Evolutionary conservation across 805 yeast genomes (phyloP), one percentile per base, ranked within the genome.

Genomic region (Clavispora carvajalis): DNA sequence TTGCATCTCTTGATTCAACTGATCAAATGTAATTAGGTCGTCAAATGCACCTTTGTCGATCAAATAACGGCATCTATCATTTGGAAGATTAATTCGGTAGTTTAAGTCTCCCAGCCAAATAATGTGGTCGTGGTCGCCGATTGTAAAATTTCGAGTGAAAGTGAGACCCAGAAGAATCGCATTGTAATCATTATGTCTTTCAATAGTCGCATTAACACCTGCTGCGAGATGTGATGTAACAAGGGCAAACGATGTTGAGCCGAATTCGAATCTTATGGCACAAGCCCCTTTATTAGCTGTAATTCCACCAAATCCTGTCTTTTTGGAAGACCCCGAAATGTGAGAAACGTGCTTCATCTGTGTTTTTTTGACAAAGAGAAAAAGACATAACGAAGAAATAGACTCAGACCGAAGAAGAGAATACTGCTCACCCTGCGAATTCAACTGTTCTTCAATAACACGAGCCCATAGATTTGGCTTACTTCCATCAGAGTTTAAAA

Each of bases 231-330:
- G 99, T 0, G 95, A 85, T 38, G 93, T 91, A 21, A 93, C 75
- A 55, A 89, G 78, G 47, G 95, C 89, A 54, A 89, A 82, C 2
- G 60, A 45, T 0, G 96, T 83, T 23, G 80, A 75, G 1, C 93
- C 93, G 60, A 76, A 87, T 37, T 83, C 78, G 62, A 91, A 85
- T 45, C 96, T 74, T 12, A 93, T 87, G 0, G 95, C 96, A 45
- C 90, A 95, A 4, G 95, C 96, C 34, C 99, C 99, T 60, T 91
- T 91, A 59, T 93, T 91, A 13, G 97, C 99, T 0, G 98, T 79
- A 67, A 93, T 91, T 34, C 99, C 99, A 28, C 97, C 96, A 40
- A 93, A 68, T 0, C 98, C 99, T 0, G 98, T 91, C 62, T 91
- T 91, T 54, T 90, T 91, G 10, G 85, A 76, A n/a, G 90, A 76